These are phyloP conservation scores for Rauvolfia tetraphylla DNA, from an alignment of 257 asterid genomes.

Conservation along the genomic window DNA sequence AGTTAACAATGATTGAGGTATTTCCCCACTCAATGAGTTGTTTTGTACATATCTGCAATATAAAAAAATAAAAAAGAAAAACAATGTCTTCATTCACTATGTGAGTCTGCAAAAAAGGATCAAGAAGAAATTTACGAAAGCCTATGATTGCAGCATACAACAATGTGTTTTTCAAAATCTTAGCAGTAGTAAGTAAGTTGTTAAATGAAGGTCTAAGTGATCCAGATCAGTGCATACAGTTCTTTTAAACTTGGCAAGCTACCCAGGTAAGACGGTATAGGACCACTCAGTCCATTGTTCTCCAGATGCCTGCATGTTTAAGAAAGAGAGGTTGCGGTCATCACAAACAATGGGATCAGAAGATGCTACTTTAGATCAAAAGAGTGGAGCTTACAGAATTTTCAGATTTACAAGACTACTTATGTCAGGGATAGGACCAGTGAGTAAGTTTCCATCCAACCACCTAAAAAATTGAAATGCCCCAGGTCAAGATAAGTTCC, in stretches of 20 bases:
- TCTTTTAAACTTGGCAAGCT: conserved; percentile 66
- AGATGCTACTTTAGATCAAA: not conserved
- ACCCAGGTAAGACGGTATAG: conserved; percentile 66
- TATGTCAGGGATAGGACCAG: conserved; percentile 76
- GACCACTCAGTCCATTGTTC: conserved; percentile 69
- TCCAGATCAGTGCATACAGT: conserved; percentile 48
- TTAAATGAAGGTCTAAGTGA: not conserved
- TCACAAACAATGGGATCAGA: not conserved
- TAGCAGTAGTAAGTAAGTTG: conserved; percentile 3
- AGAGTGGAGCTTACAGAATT: conserved; percentile 56
- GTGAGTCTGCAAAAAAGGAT: not conserved
- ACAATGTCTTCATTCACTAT: not conserved
- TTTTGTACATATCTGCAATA: conserved; percentile 66
- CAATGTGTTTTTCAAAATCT: not conserved
- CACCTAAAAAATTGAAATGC: conserved; percentile 46
- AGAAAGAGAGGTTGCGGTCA: not conserved
- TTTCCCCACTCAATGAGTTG: conserved; percentile 78
- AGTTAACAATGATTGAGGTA: conserved; percentile 58
- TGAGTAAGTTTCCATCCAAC: conserved; percentile 69
- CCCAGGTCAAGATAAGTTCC: not conserved
- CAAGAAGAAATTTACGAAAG: not conserved
- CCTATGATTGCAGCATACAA: conserved; percentile 4
- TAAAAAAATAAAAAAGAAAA: conserved; percentile 13
- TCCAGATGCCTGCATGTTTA: conserved; percentile 78
- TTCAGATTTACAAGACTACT: conserved; percentile 67